Evolutionary conservation across 257 asterid genomes (phyloP).

Genomic region (Ophiorrhiza pumila): DNA sequence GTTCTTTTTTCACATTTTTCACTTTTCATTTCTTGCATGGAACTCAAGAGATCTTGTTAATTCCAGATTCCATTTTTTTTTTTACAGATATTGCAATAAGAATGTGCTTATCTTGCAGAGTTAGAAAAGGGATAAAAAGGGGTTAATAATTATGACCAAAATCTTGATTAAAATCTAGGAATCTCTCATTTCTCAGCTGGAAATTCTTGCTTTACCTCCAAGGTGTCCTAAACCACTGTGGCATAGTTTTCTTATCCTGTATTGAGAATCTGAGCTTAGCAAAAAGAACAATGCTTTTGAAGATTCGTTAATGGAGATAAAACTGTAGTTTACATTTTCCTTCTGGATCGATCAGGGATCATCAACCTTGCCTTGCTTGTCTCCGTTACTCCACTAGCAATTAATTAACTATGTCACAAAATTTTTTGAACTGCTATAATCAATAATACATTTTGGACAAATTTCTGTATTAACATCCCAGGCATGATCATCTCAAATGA

Average conservation of each 20-base stretch:
- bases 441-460: too few relatives aligned
- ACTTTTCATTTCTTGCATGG: slow-evolving; percentile 49
- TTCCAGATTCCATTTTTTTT: not conserved
- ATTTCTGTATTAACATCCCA: too few relatives aligned
- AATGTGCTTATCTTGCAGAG: slow-evolving; percentile 70
- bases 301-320: too few relatives aligned
- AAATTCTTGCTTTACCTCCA: slow-evolving; percentile 39
- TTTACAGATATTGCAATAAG: slow-evolving; percentile 2
- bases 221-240: slow-evolving; percentile 47
- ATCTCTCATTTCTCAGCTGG: slow-evolving; percentile 24
- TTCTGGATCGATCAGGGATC: too few relatives aligned
- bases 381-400: too few relatives aligned
- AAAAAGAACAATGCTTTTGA: not conserved
- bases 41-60: slow-evolving; percentile 15
- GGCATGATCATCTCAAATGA: too few relatives aligned
- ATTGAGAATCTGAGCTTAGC: not conserved
- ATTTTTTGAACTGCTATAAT: too few relatives aligned
- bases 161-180: slow-evolving; percentile 20
- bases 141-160: not conserved
- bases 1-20: not conserved
- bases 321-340: too few relatives aligned
- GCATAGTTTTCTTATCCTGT: slow-evolving; percentile 17
- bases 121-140: slow-evolving; percentile 13
- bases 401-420: too few relatives aligned
- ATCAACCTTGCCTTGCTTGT: too few relatives aligned